These are phyloP conservation scores for Fusarium sp. DNA, from an alignment of 2,329 filamentous ascomycete genomes.

Conservation along the genomic window DNA sequence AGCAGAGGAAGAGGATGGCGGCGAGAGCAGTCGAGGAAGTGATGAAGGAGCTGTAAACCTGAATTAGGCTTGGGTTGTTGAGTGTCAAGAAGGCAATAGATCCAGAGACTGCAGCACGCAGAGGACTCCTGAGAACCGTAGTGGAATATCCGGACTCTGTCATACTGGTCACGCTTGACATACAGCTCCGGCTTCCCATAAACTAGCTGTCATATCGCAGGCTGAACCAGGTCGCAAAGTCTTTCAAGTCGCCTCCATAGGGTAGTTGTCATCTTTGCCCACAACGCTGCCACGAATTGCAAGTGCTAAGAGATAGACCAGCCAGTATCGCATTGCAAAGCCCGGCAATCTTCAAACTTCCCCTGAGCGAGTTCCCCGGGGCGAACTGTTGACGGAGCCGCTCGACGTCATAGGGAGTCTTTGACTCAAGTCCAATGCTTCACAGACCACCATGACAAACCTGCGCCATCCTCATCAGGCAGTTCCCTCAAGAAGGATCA, in stretches of 20 bases:
- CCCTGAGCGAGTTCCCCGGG: neutral
- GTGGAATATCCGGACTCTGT: neutral
- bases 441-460: neutral
- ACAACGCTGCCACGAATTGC: neutral
- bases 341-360: neutral
- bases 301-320: neutral
- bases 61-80: neutral
- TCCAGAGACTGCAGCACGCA: neutral
- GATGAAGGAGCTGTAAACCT: constrained; percentile 66
- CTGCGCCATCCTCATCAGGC: neutral
- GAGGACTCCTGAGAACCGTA: neutral
- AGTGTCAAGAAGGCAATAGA: neutral
- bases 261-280: neutral
- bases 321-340: neutral
- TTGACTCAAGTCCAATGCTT: neutral
- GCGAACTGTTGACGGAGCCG: neutral
- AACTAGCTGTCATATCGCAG: neutral
- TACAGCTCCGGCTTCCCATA: neutral
- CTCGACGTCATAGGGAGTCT: neutral
- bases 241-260: neutral
- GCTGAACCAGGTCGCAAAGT: neutral
- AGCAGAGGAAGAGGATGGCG: constrained; percentile 70
- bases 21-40: constrained; percentile 72
- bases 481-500: neutral
- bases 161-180: neutral